Evolutionary conservation across 306 rosid species (phyloP), one percentile per base, ranked within the genome.

Genomic region (Acacia acuminata): DNA sequence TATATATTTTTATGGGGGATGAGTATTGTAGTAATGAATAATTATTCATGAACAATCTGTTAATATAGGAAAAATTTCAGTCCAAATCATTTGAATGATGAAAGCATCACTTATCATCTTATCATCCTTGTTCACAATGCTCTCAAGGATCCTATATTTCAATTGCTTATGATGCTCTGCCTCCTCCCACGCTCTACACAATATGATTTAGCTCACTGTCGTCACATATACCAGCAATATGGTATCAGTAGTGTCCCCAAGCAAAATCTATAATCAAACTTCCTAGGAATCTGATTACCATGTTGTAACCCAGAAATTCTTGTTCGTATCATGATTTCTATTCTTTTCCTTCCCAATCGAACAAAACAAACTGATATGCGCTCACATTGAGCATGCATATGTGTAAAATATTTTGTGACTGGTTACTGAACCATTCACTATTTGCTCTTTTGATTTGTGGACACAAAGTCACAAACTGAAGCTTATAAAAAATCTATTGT

Each of bases 121-220:
- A 48, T 30, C 70, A 27, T 64, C 42, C n/a, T 64, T 32, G 22
- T 64, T 32, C 43, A 88, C 75, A 96, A 92, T 73, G 98, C 92
- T 85, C 87, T 84, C 89, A 92, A 96, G 7, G 97, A 81, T 69
- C 98, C 89, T 97, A 92, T 92, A 3, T 44, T 47, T 24, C 16
- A 24, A 51, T 4, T 38, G 1, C 74, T 70, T 76, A 83, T 82
- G 76, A 83, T 82, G 61, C 77, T 84, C 42, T 5, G 7, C 22
- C 22, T 15, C 5, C 44, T 82, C 75, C 65, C 48, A 43, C 44
- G 69, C 40, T 40, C 79, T 69, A 69, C 20, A 77, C 3, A 40
- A 80, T 58, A 68, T 48, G 8, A 32, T 85, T 77, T 64, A 77
- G 71, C 79, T 22, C 11, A 70, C 75, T 43, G 71, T 61, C 43